Evolutionary conservation across 139 green algal genomes (phyloP).

Genomic region (Closterium sp.): DNA sequence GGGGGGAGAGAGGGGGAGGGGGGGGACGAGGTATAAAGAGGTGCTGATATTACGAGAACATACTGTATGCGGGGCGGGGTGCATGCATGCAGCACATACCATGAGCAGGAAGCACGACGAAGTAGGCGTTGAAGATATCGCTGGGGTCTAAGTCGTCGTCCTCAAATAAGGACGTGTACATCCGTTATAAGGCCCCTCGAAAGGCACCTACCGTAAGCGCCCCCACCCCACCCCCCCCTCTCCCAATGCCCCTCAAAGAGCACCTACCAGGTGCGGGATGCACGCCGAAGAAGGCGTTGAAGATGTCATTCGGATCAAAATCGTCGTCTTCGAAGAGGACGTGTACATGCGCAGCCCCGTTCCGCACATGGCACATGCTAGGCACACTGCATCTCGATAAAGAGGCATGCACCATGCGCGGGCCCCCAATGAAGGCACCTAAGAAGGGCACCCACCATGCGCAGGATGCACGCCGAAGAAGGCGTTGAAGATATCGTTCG

Average conservation of each 20-base stretch:
- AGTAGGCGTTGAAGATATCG: conserved; percentile 54
- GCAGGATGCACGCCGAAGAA: conserved; percentile 25
- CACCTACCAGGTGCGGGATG: neutral
- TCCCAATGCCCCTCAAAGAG: no score
- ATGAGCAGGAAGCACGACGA: neutral
- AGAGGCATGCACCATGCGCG: no score
- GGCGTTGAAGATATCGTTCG: conserved; percentile 53
- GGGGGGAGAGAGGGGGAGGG: no score
- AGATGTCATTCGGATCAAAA: conserved; percentile 51
- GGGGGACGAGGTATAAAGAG: no score
- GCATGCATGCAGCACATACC: no score
- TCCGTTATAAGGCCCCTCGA: neutral
- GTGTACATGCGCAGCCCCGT: neutral
- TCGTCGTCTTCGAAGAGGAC: conserved; percentile 6
- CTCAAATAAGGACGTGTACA: neutral
- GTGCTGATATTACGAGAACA: no score
- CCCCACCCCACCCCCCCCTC: no score
- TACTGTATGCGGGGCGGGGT: no score
- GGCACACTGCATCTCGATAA: no score
- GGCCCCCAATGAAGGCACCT: no score
- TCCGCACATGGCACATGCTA: no score
- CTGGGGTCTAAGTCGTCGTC: conserved; percentile 44
- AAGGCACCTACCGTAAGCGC: no score
- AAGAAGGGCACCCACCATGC: neutral
- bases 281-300: conserved; percentile 49